These are phyloP conservation scores for Nissolia schottii DNA, from an alignment of 306 rosid species.

Conservation along the genomic window DNA sequence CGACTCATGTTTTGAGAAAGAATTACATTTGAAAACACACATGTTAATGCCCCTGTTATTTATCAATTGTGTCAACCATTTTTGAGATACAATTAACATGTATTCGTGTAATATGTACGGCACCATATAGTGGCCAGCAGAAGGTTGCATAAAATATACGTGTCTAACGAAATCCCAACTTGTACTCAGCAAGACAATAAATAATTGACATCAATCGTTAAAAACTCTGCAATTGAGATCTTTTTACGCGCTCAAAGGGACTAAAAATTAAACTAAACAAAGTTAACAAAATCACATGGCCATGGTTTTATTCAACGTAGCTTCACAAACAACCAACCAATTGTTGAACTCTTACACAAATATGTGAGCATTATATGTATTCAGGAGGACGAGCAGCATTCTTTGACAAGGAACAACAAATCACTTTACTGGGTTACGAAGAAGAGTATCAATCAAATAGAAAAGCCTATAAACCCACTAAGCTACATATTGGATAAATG, in stretches of 20 bases:
- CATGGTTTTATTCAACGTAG: constrained; percentile 38
- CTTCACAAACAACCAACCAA: constrained; percentile 34
- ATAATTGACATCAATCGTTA: neutral
- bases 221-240: neutral
- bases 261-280: neutral
- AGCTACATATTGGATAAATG: constrained; percentile 37
- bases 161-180: neutral
- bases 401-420: constrained; percentile 52
- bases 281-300: constrained; percentile 15
- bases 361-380: constrained; percentile 33
- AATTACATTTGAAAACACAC: too few relatives aligned
- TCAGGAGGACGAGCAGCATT: constrained; percentile 41
- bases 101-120: neutral
- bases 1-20: too few relatives aligned
- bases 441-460: constrained; percentile 34
- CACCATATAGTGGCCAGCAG: neutral
- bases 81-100: too few relatives aligned
- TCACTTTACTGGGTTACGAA: constrained; percentile 25
- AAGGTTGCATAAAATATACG: neutral
- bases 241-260: neutral
- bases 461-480: constrained; percentile 31
- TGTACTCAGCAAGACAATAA: neutral
- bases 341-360: constrained; percentile 38
- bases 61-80: too few relatives aligned
- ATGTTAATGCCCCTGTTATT: too few relatives aligned